Evolutionary conservation across 1,284 basidiomycete genomes (phyloP).

Genomic region (Vanrija sp.): DNA sequence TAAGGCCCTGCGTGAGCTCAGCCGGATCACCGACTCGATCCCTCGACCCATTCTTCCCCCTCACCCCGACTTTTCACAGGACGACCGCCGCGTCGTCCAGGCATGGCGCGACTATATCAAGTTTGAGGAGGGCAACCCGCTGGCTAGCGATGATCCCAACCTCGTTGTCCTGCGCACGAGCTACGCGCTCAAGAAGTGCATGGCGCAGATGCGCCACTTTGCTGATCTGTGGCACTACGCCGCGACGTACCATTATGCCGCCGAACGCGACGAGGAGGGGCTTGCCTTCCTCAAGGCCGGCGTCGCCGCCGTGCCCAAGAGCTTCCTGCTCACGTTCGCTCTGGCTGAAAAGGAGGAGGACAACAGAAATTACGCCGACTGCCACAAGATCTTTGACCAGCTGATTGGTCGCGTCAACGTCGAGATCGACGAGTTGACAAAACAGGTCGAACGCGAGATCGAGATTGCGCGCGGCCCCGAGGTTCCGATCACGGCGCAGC

Average conservation of each 20-base stretch:
- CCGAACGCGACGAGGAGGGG: constrained; percentile 79
- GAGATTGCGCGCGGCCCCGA: constrained; percentile 48
- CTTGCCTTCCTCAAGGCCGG: constrained; percentile 75
- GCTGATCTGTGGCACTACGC: constrained; percentile 97
- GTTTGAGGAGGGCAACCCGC: constrained; percentile 92
- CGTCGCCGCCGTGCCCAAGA: constrained; percentile 80
- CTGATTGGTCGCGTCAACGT: constrained; percentile 66
- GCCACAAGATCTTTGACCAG: constrained; percentile 65
- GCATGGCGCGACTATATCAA: constrained; percentile 89
- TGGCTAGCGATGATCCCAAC: constrained; percentile 75
- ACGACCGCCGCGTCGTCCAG: constrained; percentile 69
- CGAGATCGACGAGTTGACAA: constrained; percentile 69
- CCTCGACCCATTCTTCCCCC: constrained; percentile 64
- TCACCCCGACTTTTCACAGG: constrained; percentile 66
- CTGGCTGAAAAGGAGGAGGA: constrained; percentile 79
- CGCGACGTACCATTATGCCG: constrained; percentile 68
- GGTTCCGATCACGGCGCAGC: constrained; percentile 28
- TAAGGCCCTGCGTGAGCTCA: constrained; percentile 77
- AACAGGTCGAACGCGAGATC: constrained; percentile 53
- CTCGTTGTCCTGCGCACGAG: constrained; percentile 66
- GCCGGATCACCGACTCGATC: constrained; percentile 60
- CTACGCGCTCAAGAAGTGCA: constrained; percentile 77
- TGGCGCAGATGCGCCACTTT: constrained; percentile 85
- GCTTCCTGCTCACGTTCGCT: constrained; percentile 84
- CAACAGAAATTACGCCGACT: constrained; percentile 60